A percentile compares a stretch with the other conserved stretches of the same genome.
Conservation (phyloP, 345 rosid genomes). For the Alliaria petiolata region DNA sequence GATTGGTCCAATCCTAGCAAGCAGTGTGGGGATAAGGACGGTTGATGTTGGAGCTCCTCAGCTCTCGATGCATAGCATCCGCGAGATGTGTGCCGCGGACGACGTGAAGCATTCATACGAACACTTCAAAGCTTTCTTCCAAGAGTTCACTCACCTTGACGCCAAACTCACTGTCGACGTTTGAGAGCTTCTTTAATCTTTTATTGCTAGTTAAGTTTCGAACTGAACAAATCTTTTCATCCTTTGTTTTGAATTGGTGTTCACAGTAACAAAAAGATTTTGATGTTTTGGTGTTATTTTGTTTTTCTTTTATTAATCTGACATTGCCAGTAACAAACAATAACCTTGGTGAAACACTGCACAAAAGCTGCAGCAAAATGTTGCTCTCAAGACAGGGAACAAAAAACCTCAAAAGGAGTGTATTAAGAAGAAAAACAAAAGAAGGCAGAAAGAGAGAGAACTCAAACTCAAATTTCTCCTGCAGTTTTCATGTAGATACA, state of each 20-base stretch:
- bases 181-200: slow-evolving; percentile 17
- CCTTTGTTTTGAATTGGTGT: neutral
- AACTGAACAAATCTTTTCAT: neutral
- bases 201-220: neutral
- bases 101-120: slow-evolving; percentile 75
- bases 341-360: slow-evolving; percentile 11
- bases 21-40: slow-evolving; percentile 90
- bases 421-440: neutral
- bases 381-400: slow-evolving; percentile 14
- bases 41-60: slow-evolving; percentile 98
- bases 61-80: slow-evolving; percentile 93
- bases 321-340: neutral
- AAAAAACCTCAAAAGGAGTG: slow-evolving; percentile 1
- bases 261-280: neutral
- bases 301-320: neutral
- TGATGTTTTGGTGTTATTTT: no score
- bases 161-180: slow-evolving; percentile 58
- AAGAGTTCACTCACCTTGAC: slow-evolving; percentile 64
- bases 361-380: slow-evolving; percentile 24
- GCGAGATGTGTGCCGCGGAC: slow-evolving; percentile 94
- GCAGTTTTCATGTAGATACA: slow-evolving; percentile 41
- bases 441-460: slow-evolving; percentile 1
- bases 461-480: neutral
- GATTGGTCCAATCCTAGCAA: slow-evolving; percentile 93
- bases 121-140: slow-evolving; percentile 90